A percentile compares a stretch with the other conserved stretches of the same genome.
phyloP scores from a whole-genome alignment of 805 yeast genomes.

The Saccharomycopsis amapae region DNA sequence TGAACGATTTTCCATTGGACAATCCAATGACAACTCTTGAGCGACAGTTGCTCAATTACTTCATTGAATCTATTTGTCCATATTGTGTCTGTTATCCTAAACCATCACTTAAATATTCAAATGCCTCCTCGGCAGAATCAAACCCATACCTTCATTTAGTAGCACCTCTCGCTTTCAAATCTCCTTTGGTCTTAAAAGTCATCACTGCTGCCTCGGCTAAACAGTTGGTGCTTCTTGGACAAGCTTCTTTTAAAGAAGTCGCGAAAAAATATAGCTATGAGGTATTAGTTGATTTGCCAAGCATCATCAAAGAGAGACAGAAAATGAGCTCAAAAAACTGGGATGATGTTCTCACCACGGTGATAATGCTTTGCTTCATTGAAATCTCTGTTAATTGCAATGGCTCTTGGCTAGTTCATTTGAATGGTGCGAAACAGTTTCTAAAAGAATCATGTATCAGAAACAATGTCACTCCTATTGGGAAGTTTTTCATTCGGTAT shows the following conservation, averaged over 20 bases:
- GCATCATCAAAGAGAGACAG: conserved; percentile 27
- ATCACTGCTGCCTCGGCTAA: conserved; percentile 34
- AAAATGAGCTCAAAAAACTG: conserved; percentile 26
- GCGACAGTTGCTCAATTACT: conserved; percentile 25
- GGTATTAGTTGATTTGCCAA: conserved; percentile 30
- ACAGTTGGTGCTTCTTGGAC: conserved; percentile 29
- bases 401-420: conserved; percentile 32
- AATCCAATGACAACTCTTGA: not conserved
- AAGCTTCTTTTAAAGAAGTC: conserved; percentile 25
- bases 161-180: conserved; percentile 32
- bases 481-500: conserved; percentile 33
- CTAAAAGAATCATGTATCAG: conserved; percentile 26
- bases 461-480: conserved; percentile 29
- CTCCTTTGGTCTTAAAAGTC: conserved; percentile 30
- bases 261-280: conserved; percentile 27
- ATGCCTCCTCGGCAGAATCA: conserved; percentile 24
- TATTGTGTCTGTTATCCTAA: conserved; percentile 34
- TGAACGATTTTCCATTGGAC: not conserved
- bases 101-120: not conserved
- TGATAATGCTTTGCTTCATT: conserved; percentile 34
- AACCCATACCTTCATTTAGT: conserved; percentile 35
- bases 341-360: conserved; percentile 36
- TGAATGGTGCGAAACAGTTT: conserved; percentile 34
- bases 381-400: conserved; percentile 38
- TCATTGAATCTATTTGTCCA: conserved; percentile 33